These are phyloP conservation scores for Phaeodactylum tricornutum DNA, from an alignment of 108 stramenopile genomes.

Conservation along the genomic window DNA sequence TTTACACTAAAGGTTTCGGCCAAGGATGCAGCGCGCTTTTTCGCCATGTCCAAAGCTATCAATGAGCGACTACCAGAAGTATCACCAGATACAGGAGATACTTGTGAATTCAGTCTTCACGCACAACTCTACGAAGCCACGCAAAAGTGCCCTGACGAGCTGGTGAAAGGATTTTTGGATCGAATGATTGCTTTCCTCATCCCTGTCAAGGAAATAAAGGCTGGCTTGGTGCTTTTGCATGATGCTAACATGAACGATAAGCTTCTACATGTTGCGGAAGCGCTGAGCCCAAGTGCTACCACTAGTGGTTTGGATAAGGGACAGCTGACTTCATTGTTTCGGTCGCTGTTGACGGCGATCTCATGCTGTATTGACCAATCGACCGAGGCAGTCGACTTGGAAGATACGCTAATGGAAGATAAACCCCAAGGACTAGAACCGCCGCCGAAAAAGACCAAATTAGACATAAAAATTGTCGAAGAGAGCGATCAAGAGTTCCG, in stretches of 20 bases:
- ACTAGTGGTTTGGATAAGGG: no score
- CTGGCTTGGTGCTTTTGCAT: conserved; percentile 3
- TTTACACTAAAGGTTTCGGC: no score
- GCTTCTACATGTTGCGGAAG: not conserved
- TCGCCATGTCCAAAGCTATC: no score
- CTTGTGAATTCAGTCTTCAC: no score
- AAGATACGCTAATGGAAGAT: no score
- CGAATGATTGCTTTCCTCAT: no score
- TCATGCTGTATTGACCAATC: conserved; percentile 46
- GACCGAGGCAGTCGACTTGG: no score
- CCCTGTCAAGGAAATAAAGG: conserved; percentile 2
- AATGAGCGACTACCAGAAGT: no score
- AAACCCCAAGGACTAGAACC: conserved; percentile 5
- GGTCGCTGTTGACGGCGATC: conserved; percentile 53
- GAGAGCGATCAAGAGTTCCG: conserved; percentile 4
- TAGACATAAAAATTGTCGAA: conserved; percentile 10
- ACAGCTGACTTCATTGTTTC: no score
- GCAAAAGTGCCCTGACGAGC: not conserved
- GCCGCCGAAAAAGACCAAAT: conserved; percentile 17
- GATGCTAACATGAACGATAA: not conserved
- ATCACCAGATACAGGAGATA: no score
- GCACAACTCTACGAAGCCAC: not conserved
- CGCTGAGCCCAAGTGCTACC: not conserved
- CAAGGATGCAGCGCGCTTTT: no score
- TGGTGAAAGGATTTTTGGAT: not conserved